phyloP scores from a whole-genome alignment of 1,284 basidiomycete genomes.

The Leccinum griseonigrum region DNA sequence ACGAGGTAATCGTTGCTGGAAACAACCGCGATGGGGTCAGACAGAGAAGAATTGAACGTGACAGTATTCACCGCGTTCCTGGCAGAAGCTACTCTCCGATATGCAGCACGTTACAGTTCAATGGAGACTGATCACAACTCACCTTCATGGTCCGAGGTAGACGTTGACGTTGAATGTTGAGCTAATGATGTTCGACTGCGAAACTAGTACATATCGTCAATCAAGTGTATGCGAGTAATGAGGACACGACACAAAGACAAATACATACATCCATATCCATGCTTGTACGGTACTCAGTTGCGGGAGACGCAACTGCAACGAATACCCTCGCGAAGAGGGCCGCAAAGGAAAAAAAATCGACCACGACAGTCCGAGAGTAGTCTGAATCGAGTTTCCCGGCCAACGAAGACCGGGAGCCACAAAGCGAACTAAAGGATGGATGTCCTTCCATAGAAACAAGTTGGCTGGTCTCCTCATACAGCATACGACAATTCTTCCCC shows the following conservation, averaged over 20 bases:
- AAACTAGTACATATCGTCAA: not conserved
- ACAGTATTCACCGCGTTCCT: constrained; percentile 36
- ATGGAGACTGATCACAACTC: not conserved
- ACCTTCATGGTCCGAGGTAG: not conserved
- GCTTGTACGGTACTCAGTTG: no score
- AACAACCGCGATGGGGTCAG: not conserved
- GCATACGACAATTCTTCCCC: constrained; percentile 1
- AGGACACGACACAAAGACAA: not conserved
- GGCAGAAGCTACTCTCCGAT: constrained; percentile 33
- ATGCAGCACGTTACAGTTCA: not conserved
- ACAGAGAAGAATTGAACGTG: constrained; percentile 41
- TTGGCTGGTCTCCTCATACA: constrained; percentile 22
- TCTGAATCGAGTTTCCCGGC: constrained; percentile 31
- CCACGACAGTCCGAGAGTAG: not conserved
- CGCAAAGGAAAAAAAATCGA: not conserved
- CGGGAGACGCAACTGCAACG: not conserved
- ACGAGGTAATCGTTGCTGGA: no score
- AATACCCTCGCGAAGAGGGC: constrained; percentile 5
- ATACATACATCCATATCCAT: not conserved
- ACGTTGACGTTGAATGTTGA: not conserved
- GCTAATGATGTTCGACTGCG: not conserved
- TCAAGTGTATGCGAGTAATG: not conserved
- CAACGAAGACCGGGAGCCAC: constrained; percentile 34
- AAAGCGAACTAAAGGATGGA: constrained; percentile 50
- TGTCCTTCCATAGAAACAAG: not conserved